A percentile compares a stretch with the other conserved stretches of the same genome.
Conservation (phyloP, 805 yeast genomes). For the Monosporozyma siamensis region DNA sequence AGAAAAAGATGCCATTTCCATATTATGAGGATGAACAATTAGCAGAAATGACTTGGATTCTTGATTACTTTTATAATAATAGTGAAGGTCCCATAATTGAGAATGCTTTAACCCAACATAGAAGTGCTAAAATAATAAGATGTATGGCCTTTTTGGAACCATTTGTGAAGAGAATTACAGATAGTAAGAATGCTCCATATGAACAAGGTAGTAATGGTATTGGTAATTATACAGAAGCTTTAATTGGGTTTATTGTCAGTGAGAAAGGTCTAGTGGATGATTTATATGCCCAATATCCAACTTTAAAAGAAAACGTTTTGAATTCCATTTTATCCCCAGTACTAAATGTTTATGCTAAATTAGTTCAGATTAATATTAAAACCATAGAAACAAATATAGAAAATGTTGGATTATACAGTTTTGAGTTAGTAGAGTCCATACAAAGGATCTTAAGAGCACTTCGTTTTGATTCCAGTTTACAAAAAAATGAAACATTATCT, state of each 20-base stretch:
- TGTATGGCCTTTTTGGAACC: slow-evolving; percentile 40
- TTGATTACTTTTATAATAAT: slow-evolving; percentile 37
- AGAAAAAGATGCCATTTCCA: slow-evolving; percentile 35
- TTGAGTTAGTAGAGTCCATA: slow-evolving; percentile 49
- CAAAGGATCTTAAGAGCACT: slow-evolving; percentile 30
- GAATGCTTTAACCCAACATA: slow-evolving; percentile 34
- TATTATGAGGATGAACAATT: slow-evolving; percentile 30
- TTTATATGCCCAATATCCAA: slow-evolving; percentile 31
- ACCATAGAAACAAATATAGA: slow-evolving; percentile 35
- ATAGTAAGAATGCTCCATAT: slow-evolving; percentile 39
- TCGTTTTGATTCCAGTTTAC: slow-evolving; percentile 21
- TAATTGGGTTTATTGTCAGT: slow-evolving; percentile 40
- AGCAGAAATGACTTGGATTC: slow-evolving; percentile 34
- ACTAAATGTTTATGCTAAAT: slow-evolving; percentile 32
- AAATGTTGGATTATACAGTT: slow-evolving; percentile 43
- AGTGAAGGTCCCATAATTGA: slow-evolving; percentile 26
- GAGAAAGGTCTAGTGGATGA: slow-evolving; percentile 41
- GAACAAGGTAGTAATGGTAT: slow-evolving; percentile 57
- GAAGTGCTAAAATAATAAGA: slow-evolving; percentile 35
- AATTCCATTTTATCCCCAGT: slow-evolving; percentile 29
- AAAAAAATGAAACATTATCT: slow-evolving; percentile 15
- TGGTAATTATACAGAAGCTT: slow-evolving; percentile 42
- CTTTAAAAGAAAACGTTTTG: slow-evolving; percentile 24
- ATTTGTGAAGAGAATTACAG: slow-evolving; percentile 34
- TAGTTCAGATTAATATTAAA: slow-evolving; percentile 32